Evolutionary conservation across 495 filamentous ascomycete genomes (phyloP), one percentile per base, ranked within the genome.

Genomic region (Extremus antarcticus): DNA sequence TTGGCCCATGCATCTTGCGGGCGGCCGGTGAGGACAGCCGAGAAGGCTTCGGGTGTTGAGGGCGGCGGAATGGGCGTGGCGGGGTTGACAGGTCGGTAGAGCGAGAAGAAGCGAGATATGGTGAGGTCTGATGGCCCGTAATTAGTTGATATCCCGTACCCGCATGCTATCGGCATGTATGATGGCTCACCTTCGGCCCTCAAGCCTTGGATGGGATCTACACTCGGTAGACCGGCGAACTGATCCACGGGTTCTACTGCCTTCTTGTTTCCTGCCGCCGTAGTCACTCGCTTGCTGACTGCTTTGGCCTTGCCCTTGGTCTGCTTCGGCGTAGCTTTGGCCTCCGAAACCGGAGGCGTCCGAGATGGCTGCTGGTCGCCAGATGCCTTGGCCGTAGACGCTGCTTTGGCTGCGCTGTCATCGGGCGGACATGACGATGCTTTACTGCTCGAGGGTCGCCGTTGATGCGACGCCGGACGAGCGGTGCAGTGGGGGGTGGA

Each of bases 61-160:
- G 79, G 71, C 39, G 82, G 80, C 41, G 91, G 91, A 47, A 94
- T 78, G 49, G 82, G 79, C 58, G 82, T 78, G 24, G 86, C 90
- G 62, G 95, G 78, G 52, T 88, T 94, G 61, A 98, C 90, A 3
- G 92, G 92, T 50, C 92, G 81, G 74, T 98, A 89, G 57, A 91
- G 85, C 54, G 92, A 92, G 73, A 96, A 98, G 76, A 98, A 97
- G 48, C 84, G 85, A 7, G 91, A 89, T 25, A 95, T 74, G 58
- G 83, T 83, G 43, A 96, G 75, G 65, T 94, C 92, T 98, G 41
- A n/a, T n/a, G n/a, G n/a, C n/a, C n/a, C n/a, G n/a, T n/a, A n/a
- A n/a, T n/a, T n/a, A n/a, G n/a, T n/a, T n/a, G n/a, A n/a, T n/a
- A n/a, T n/a, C n/a, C n/a, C n/a, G n/a, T n/a, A n/a, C n/a, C n/a